phyloP scores from a whole-genome alignment of 2,329 filamentous ascomycete genomes.

The Lojkania enalia region DNA sequence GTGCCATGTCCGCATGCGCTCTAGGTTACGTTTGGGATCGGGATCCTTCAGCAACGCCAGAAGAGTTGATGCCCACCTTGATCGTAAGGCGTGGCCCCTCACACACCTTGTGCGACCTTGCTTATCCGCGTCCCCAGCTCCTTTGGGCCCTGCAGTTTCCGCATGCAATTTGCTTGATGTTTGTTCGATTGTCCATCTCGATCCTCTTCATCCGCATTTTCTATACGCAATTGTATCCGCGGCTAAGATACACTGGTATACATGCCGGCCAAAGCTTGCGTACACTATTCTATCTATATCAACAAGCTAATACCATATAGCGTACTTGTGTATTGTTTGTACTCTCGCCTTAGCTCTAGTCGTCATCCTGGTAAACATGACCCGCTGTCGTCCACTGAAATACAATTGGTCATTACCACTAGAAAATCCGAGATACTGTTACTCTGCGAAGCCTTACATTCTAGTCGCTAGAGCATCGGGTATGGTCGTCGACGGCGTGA shows the following conservation, averaged over 20 bases:
- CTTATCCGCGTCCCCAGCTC: constrained; percentile 20
- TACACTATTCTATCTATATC: neutral
- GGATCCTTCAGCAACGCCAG: neutral
- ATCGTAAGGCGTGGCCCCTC: constrained; percentile 4
- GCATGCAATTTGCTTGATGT: constrained; percentile 20
- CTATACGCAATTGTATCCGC: constrained; percentile 20
- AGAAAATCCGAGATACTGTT: constrained; percentile 23
- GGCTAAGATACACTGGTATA: constrained; percentile 27
- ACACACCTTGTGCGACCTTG: neutral
- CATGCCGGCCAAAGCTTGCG: neutral
- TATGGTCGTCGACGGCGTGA: constrained; percentile 23
- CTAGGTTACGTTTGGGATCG: too few relatives aligned
- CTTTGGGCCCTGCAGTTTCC: constrained; percentile 27
- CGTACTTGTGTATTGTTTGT: constrained; percentile 18
- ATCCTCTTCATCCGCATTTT: constrained; percentile 33
- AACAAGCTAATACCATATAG: constrained; percentile 12
- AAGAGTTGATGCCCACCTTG: neutral
- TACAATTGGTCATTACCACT: constrained; percentile 26
- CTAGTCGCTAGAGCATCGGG: constrained; percentile 16
- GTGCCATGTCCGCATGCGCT: too few relatives aligned
- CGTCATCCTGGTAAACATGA: constrained; percentile 13
- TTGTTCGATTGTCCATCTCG: constrained; percentile 27
- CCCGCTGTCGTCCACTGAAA: constrained; percentile 27
- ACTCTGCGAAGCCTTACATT: constrained; percentile 15
- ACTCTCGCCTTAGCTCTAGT: constrained; percentile 16